A percentile compares a stretch with the other conserved stretches of the same genome.
Conservation (phyloP, 2,329 filamentous ascomycete species). For the Cyphellophora europaea region DNA sequence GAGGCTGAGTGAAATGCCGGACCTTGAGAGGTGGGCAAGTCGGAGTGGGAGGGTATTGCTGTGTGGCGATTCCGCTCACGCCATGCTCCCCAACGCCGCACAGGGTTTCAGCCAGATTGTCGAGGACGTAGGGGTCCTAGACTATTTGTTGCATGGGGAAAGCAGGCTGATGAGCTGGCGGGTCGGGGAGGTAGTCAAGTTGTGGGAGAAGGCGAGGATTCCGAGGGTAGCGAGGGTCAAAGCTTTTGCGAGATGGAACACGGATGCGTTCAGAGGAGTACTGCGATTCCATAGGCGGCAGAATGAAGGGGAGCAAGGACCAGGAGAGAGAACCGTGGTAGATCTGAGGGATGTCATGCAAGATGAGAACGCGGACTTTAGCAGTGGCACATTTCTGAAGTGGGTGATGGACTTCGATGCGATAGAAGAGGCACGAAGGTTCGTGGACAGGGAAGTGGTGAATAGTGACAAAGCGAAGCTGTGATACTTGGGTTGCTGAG, state of each 20-base stretch:
- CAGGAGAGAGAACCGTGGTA: neutral
- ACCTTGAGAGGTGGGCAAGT: neutral
- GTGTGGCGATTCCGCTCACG: neutral
- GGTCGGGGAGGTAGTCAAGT: neutral
- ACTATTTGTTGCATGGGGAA: conserved; percentile 1
- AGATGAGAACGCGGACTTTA: neutral
- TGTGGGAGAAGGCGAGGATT: neutral
- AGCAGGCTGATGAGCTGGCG: neutral
- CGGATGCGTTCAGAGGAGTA: conserved; percentile 1
- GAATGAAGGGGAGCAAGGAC: neutral
- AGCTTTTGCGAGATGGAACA: conserved; percentile 2
- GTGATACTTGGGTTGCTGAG: too few relatives aligned
- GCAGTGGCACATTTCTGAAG: neutral
- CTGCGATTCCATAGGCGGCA: too few relatives aligned
- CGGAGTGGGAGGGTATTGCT: neutral
- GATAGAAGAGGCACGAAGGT: neutral
- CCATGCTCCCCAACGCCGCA: conserved; percentile 2
- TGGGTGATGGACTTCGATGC: conserved; percentile 2
- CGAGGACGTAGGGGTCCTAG: conserved; percentile 2
- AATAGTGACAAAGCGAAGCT: too few relatives aligned
- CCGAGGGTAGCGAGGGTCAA: conserved; percentile 1
- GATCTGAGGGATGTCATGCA: neutral
- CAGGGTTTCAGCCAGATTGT: conserved; percentile 2
- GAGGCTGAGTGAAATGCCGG: neutral
- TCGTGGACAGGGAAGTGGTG: neutral